Conservation (phyloP, 192 early-diverging fungal genomes). For the Lunasporangiospora selenospora region DNA sequence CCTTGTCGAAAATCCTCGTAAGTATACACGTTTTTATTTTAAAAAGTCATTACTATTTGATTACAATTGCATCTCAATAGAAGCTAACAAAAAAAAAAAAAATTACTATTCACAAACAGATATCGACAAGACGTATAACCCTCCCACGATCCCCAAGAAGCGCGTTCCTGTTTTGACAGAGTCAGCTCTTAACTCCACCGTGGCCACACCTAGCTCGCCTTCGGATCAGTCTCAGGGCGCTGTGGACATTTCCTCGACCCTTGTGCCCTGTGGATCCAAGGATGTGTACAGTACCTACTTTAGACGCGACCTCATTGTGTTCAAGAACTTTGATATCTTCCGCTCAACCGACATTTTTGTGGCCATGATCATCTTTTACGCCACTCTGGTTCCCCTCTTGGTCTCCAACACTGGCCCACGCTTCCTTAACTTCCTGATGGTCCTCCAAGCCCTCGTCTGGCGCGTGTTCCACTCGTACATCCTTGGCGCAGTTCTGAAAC, state of each 20-base stretch:
- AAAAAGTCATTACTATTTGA: too few species aligned
- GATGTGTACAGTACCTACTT: conserved; percentile 78
- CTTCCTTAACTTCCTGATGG: conserved; percentile 51
- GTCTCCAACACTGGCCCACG: conserved; percentile 47
- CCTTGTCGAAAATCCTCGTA: conserved; percentile 91
- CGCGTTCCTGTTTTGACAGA: conserved; percentile 12
- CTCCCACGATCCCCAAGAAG: conserved; percentile 47
- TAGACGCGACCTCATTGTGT: conserved; percentile 83
- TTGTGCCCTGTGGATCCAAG: conserved; percentile 46
- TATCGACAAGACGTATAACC: conserved; percentile 69
- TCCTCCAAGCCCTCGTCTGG: conserved; percentile 87
- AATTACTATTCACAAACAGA: conserved; percentile 29
- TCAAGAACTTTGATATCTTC: conserved; percentile 92
- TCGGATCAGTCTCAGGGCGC: not conserved
- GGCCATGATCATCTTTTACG: conserved; percentile 76
- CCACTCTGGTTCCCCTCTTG: conserved; percentile 70
- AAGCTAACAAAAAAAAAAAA: too few species aligned
- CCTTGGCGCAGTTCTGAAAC: conserved; percentile 77
- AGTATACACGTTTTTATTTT: conserved; percentile 27
- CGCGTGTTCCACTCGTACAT: conserved; percentile 83
- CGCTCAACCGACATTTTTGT: conserved; percentile 86
- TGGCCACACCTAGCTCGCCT: not conserved
- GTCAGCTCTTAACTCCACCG: not conserved
- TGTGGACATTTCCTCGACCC: conserved; percentile 12
- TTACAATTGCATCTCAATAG: too few species aligned